Conservation (phyloP, 1,284 basidiomycete genomes). For the Moesziomyces antarcticus region DNA sequence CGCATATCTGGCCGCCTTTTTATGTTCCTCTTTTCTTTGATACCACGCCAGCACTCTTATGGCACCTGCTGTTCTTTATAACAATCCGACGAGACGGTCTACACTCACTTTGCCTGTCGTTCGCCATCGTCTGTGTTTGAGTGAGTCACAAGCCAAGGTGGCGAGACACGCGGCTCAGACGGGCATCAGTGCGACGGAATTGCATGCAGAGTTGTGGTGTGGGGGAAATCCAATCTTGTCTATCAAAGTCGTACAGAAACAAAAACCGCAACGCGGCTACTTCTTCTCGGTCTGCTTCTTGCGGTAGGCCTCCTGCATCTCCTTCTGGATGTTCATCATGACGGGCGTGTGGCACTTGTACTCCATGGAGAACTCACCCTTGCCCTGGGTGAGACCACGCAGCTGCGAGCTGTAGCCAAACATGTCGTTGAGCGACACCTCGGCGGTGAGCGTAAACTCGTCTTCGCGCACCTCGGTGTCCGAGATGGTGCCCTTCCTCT, state of each 20-base stretch:
- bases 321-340: slow-evolving; percentile 86
- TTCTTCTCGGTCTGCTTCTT: slow-evolving; percentile 58
- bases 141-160: too few relatives aligned
- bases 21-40: background rate
- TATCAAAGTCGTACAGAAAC: slow-evolving; percentile 19
- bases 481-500: slow-evolving; percentile 90
- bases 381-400: slow-evolving; percentile 85
- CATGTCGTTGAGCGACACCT: slow-evolving; percentile 98
- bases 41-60: slow-evolving; percentile 9
- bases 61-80: slow-evolving; percentile 2
- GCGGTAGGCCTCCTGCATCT: slow-evolving; percentile 74
- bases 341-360: slow-evolving; percentile 85
- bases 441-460: slow-evolving; percentile 91
- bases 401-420: slow-evolving; percentile 80
- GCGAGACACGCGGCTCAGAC: too few relatives aligned
- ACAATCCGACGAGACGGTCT: background rate
- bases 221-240: slow-evolving; percentile 4
- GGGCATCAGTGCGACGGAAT: background rate
- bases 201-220: slow-evolving; percentile 28
- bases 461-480: slow-evolving; percentile 97
- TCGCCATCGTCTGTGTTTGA: background rate
- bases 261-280: slow-evolving; percentile 7
- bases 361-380: slow-evolving; percentile 79
- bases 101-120: background rate
- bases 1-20: background rate